phyloP scores from a whole-genome alignment of 768 basidiomycete species.

The Galerina marginata region DNA sequence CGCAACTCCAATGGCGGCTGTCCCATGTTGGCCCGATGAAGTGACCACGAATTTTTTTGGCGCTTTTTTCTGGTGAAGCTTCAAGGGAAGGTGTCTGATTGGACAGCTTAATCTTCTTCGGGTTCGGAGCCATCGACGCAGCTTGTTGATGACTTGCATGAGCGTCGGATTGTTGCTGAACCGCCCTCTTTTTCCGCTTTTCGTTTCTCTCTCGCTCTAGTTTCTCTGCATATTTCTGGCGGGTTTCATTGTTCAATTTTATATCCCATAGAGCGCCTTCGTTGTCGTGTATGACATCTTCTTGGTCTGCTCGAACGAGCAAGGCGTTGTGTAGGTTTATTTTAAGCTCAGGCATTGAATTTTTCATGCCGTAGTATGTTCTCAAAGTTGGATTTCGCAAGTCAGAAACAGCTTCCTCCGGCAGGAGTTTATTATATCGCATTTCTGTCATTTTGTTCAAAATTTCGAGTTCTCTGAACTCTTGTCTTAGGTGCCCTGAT shows the following conservation, averaged over 20 bases:
- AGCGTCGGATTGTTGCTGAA: too few relatives aligned
- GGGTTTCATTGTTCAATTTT: not conserved
- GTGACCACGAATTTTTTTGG: not conserved
- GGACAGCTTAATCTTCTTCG: not conserved
- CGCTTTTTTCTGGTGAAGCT: too few relatives aligned
- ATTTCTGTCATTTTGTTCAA: slow-evolving; percentile 19
- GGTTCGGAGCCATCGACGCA: too few relatives aligned
- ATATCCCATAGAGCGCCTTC: not conserved
- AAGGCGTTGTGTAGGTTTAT: not conserved
- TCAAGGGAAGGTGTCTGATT: not conserved
- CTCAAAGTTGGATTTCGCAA: not conserved
- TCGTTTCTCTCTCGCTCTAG: too few relatives aligned
- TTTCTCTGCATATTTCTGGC: too few relatives aligned
- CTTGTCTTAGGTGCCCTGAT: slow-evolving; percentile 20
- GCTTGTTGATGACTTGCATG: too few relatives aligned
- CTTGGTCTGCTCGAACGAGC: not conserved
- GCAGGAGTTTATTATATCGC: not conserved
- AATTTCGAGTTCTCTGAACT: slow-evolving; percentile 23
- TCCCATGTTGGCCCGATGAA: not conserved
- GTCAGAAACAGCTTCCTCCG: not conserved
- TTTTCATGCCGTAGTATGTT: not conserved
- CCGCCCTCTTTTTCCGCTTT: too few relatives aligned
- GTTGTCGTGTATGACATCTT: not conserved
- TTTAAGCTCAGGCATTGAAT: not conserved
- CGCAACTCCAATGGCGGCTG: slow-evolving; percentile 1